Percentiles rank a stretch among this genome's conserved stretches.
phyloP scores from a whole-genome alignment of 169 alveolate genomes.

The Cryptosporidium ubiquitum region DNA sequence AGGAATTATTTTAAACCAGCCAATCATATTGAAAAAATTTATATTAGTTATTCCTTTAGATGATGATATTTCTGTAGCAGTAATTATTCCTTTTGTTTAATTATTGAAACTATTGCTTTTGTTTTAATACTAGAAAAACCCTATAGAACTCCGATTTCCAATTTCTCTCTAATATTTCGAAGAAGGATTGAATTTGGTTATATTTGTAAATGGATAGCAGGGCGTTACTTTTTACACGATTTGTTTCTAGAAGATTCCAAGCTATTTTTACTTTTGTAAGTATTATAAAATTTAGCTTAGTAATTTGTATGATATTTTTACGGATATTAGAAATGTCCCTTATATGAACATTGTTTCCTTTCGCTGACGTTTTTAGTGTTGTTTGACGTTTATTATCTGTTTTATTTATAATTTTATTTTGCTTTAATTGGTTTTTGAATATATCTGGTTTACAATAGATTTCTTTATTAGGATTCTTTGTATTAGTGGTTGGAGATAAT shows the following conservation, averaged over 20 bases:
- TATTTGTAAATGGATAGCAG: neutral
- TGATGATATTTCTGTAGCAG: no score
- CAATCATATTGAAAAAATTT: no score
- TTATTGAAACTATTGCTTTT: neutral
- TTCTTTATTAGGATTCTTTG: neutral
- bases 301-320: slow-evolving; percentile 1
- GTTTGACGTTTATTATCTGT: neutral
- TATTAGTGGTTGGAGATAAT: neutral
- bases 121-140: neutral
- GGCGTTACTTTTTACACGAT: neutral
- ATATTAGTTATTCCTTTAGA: no score
- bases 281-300: neutral
- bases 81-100: neutral
- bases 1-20: no score
- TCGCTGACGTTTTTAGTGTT: no score
- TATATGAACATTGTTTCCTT: no score
- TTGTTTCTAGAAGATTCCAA: slow-evolving; percentile 25
- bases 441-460: neutral
- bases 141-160: neutral
- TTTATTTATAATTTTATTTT: no score
- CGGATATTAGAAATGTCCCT: neutral
- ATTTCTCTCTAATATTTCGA: neutral
- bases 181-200: slow-evolving; percentile 1
- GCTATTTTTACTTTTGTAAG: neutral
- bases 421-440: neutral